A percentile compares a stretch with the other conserved stretches of the same genome.
phyloP scores from a whole-genome alignment of 495 filamentous ascomycete genomes.

The Daldinia caldariorum region DNA sequence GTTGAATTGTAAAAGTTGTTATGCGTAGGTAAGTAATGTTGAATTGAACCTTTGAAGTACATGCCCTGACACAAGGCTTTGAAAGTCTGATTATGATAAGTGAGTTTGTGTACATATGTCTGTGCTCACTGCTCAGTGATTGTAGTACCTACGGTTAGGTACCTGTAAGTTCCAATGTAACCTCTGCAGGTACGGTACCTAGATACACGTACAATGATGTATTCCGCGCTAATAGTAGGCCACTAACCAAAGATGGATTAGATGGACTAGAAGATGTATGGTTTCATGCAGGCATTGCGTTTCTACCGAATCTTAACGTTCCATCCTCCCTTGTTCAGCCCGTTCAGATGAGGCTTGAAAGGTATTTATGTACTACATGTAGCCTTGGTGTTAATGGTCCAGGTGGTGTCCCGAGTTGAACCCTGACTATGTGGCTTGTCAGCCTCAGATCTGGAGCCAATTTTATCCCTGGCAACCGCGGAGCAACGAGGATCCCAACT shows the following conservation, averaged over 20 bases:
- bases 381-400: background rate
- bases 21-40: too few relatives aligned
- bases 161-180: too few relatives aligned
- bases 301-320: background rate
- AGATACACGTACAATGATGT: background rate
- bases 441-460: slow-evolving; percentile 30
- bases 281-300: slow-evolving; percentile 24
- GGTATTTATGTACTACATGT: too few relatives aligned
- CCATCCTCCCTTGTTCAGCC: slow-evolving; percentile 2
- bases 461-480: slow-evolving; percentile 33
- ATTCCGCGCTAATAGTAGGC: background rate
- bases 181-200: background rate
- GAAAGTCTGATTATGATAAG: background rate
- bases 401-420: background rate
- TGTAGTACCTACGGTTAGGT: too few relatives aligned
- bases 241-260: background rate
- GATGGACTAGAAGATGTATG: background rate
- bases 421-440: slow-evolving; percentile 26
- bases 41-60: background rate
- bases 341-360: slow-evolving; percentile 17
- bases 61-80: background rate
- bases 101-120: background rate
- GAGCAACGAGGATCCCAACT: slow-evolving; percentile 33
- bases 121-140: slow-evolving; percentile 3
- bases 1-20: background rate